These are phyloP conservation scores for Heterobasidion irregulare DNA, from an alignment of 1,284 basidiomycete genomes.

Conservation along the genomic window DNA sequence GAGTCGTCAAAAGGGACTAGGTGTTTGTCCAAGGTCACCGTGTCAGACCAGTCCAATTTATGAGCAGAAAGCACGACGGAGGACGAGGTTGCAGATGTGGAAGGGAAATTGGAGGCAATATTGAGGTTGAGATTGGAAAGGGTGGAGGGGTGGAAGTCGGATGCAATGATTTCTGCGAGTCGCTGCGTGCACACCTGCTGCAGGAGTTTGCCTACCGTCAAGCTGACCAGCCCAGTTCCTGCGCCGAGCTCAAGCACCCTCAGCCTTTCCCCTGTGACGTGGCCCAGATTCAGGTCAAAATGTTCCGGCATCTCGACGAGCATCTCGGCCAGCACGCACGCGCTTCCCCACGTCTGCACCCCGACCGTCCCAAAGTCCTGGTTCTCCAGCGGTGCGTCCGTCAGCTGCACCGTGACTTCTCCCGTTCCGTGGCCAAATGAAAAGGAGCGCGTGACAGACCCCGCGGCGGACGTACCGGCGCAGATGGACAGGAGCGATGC, in stretches of 20 bases:
- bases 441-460: constrained; percentile 32
- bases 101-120: constrained; percentile 49
- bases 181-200: constrained; percentile 11
- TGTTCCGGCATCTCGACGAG: constrained; percentile 50
- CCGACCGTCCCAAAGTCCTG: constrained; percentile 74
- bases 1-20: constrained; percentile 46
- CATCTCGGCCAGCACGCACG: constrained; percentile 76
- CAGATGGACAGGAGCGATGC: constrained; percentile 35
- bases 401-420: constrained; percentile 40
- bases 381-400: constrained; percentile 69
- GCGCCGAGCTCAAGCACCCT: constrained; percentile 80
- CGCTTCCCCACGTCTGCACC: constrained; percentile 87
- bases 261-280: constrained; percentile 14
- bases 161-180: constrained; percentile 44
- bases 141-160: constrained; percentile 74
- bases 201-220: constrained; percentile 52
- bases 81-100: background rate
- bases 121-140: constrained; percentile 70
- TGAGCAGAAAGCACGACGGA: constrained; percentile 23
- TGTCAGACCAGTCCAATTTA: constrained; percentile 63
- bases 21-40: constrained; percentile 18
- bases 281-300: constrained; percentile 35
- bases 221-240: constrained; percentile 80
- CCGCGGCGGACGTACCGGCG: constrained; percentile 30
- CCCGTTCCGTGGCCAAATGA: constrained; percentile 20